Evolutionary conservation across 495 filamentous ascomycete species (phyloP).

Genomic region (Hypoxylon crocopeplum): DNA sequence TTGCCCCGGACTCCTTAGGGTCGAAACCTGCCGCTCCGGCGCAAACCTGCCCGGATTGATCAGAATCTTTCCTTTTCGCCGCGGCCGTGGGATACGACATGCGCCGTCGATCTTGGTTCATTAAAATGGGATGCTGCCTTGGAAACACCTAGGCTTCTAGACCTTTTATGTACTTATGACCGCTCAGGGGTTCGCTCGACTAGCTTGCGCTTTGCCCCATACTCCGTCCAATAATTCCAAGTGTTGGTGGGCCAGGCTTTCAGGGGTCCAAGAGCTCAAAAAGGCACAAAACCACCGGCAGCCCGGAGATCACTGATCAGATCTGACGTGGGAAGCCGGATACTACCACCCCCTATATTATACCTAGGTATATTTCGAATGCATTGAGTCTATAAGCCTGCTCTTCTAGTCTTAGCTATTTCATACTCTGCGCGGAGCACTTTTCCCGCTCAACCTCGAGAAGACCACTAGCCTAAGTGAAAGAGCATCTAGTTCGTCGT

Average conservation of each 20-base stretch:
- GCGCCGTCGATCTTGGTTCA: constrained; percentile 23
- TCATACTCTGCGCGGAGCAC: constrained; percentile 7
- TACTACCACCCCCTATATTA: constrained; percentile 31
- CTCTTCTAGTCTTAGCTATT: constrained; percentile 1
- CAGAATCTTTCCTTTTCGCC: constrained; percentile 12
- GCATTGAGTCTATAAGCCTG: not conserved
- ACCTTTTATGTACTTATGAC: constrained; percentile 5
- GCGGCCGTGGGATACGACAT: constrained; percentile 12
- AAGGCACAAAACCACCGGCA: constrained; percentile 22
- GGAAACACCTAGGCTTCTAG: constrained; percentile 19
- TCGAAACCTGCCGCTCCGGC: constrained; percentile 13
- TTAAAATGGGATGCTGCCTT: constrained; percentile 17
- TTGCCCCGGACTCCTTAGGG: constrained; percentile 10
- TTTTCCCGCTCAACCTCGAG: constrained; percentile 8
- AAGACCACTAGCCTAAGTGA: not conserved
- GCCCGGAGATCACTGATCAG: constrained; percentile 37
- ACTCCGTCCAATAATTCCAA: constrained; percentile 27
- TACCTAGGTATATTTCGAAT: too few relatives aligned
- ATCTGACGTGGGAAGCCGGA: constrained; percentile 34
- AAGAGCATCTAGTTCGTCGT: too few relatives aligned
- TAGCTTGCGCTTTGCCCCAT: constrained; percentile 16
- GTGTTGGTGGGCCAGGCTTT: constrained; percentile 13
- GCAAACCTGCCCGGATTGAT: not conserved
- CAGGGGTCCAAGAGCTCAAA: constrained; percentile 20
- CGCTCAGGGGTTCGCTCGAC: constrained; percentile 25